Base-by-base conservation (phyloP, 345 rosid species). In the Abelmoschus esculentus region DNA sequence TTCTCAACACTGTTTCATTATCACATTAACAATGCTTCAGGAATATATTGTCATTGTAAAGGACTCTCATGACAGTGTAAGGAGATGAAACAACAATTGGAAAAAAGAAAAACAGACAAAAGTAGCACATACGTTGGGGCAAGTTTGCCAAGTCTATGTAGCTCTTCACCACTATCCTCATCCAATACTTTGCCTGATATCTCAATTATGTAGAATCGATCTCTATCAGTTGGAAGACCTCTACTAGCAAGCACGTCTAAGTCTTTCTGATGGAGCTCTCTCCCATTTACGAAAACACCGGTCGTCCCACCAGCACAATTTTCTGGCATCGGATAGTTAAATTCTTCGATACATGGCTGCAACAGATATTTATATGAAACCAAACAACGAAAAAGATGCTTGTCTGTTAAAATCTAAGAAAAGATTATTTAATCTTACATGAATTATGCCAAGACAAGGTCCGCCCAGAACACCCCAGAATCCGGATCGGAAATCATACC, bases 261-360 rank as follows among this genome's bases (percentile, higher is more conserved):
- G 76, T 93, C 98, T 69, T 85, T 88, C 52, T 85, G 86, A 52
- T 91, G 93, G 74, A 93, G 90, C 72, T 91, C 99, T 78, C 97
- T 86, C 73, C 96, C 90, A 36, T 93, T 93, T 15, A 91, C 93
- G 75, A 78, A 85, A 34, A 93, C 83, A 65, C 90, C 61, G 8
- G 96, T 88, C 73, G 66, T 85, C 56, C 99, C 99, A 2, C 88
- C 84, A 53, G 96, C 82, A 40, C 99, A 93, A n/a, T 86, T 79
- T 80, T 86, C 87, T 10, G 89, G 90, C 89, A 93, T 83, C 13
- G 90, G 85, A 74, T 86, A 79, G 77, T 91, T 87, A 26, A 93
- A 86, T 73, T 93, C 97, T 83, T 93, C 90, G 53, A 93, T 87
- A 72, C 76, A 86, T 61, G 97, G 96, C 96, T 93, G 85, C 80